A percentile compares a stretch with the other conserved stretches of the same genome.
Evolutionary conservation across 192 early-diverging fungal genomes (phyloP).

Genomic region (Helicostylum pulchrum): DNA sequence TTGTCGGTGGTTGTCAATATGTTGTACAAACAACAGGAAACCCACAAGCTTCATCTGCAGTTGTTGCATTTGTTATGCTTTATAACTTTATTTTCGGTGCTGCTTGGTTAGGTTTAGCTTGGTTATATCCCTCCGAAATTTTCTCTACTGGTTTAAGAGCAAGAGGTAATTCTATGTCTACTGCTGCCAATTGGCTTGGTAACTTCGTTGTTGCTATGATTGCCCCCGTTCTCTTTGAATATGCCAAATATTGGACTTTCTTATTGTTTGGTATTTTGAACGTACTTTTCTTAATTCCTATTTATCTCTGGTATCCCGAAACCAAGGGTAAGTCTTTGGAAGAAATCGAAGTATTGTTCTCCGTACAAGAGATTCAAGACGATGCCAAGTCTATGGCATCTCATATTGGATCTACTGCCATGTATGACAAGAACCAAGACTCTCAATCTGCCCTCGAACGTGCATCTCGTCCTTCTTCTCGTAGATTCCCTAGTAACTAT

Average conservation of each 20-base stretch:
- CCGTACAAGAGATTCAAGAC: constrained; percentile 25
- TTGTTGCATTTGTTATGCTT: constrained; percentile 54
- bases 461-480: constrained; percentile 21
- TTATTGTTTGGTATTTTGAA: constrained; percentile 60
- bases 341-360: constrained; percentile 49
- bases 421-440: constrained; percentile 31
- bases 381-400: constrained; percentile 28
- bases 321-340: constrained; percentile 75
- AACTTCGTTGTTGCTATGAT: constrained; percentile 69
- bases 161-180: constrained; percentile 71
- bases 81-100: constrained; percentile 72
- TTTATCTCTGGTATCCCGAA: constrained; percentile 75
- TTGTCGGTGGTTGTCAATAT: constrained; percentile 30
- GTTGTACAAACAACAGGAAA: constrained; percentile 20
- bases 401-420: constrained; percentile 26
- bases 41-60: constrained; percentile 14
- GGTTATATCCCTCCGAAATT: constrained; percentile 82
- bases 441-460: constrained; percentile 24
- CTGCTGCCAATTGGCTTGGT: constrained; percentile 79
- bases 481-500: constrained; percentile 23
- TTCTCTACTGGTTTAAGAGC: constrained; percentile 74
- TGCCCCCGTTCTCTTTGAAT: constrained; percentile 61
- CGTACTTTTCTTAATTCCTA: constrained; percentile 45
- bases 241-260: constrained; percentile 53
- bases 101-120: constrained; percentile 80